Conservation (phyloP, 257 asterid species). For the Solanum chmielewskii region DNA sequence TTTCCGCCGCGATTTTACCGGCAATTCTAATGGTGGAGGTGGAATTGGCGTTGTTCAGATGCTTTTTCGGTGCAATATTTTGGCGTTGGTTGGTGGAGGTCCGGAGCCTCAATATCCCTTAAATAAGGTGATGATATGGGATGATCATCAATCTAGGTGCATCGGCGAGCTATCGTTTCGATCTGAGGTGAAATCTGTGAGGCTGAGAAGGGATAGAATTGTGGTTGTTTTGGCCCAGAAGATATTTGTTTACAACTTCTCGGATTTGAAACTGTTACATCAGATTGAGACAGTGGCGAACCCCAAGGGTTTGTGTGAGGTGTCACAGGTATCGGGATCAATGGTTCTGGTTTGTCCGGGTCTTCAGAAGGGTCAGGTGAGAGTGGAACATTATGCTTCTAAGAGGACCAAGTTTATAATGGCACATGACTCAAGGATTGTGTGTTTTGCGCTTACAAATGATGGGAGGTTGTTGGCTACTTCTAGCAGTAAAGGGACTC, state of each 20-base stretch:
- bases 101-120: constrained; percentile 67
- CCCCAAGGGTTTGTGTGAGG: constrained; percentile 78
- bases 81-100: constrained; percentile 81
- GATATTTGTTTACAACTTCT: constrained; percentile 69
- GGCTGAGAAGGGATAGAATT: constrained; percentile 63
- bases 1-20: constrained; percentile 63
- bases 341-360: constrained; percentile 84
- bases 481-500: constrained; percentile 80
- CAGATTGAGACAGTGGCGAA: constrained; percentile 81
- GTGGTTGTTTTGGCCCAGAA: constrained; percentile 66
- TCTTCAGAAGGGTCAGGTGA: constrained; percentile 74
- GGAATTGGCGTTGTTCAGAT: constrained; percentile 78
- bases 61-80: constrained; percentile 79
- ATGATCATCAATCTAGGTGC: constrained; percentile 72
- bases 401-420: constrained; percentile 61
- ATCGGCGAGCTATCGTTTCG: constrained; percentile 77
- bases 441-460: constrained; percentile 61
- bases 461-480: constrained; percentile 84
- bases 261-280: constrained; percentile 71
- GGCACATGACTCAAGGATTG: constrained; percentile 77
- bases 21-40: constrained; percentile 31
- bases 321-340: constrained; percentile 64
- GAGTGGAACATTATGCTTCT: constrained; percentile 72
- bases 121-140: constrained; percentile 95
- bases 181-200: constrained; percentile 81